Evolutionary conservation across 2,329 filamentous ascomycete genomes (phyloP).

Genomic region (Claviceps purpurea): DNA sequence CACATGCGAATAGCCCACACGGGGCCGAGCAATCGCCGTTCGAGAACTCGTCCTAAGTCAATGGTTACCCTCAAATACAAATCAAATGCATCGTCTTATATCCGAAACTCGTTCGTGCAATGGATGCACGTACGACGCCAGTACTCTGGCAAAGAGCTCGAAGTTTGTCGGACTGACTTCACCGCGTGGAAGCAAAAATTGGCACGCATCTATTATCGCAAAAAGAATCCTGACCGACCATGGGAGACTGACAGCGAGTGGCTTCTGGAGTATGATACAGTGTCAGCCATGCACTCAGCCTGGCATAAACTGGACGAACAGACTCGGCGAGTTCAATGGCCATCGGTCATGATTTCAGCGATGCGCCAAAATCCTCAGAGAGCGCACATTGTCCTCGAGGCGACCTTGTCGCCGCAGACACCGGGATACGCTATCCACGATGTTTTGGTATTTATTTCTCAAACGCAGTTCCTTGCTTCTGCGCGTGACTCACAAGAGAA

Average conservation of each 20-base stretch:
- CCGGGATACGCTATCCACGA: slow-evolving; percentile 27
- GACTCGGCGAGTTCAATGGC: slow-evolving; percentile 17
- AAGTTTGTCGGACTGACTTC: slow-evolving; percentile 12
- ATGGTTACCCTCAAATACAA: background rate
- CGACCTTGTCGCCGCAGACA: slow-evolving; percentile 22
- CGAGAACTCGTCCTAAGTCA: background rate
- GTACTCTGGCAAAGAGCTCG: slow-evolving; percentile 11
- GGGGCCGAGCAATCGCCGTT: background rate
- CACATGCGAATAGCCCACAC: too few species aligned
- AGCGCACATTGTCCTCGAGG: slow-evolving; percentile 20
- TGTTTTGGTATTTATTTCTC: slow-evolving; percentile 18
- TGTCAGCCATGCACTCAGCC: slow-evolving; percentile 18
- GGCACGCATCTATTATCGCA: slow-evolving; percentile 7
- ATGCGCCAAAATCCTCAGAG: slow-evolving; percentile 20
- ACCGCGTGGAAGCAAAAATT: slow-evolving; percentile 18
- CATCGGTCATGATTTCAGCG: slow-evolving; percentile 22
- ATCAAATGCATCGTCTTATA: background rate
- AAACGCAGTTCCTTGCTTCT: slow-evolving; percentile 9
- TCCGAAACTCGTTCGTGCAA: slow-evolving; percentile 11
- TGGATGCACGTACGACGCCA: slow-evolving; percentile 21
- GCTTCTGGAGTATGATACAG: slow-evolving; percentile 17
- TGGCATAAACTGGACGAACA: slow-evolving; percentile 19
- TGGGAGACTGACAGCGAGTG: slow-evolving; percentile 16
- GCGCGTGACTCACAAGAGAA: slow-evolving; percentile 11
- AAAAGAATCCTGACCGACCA: slow-evolving; percentile 9